These are phyloP conservation scores for Rhizopus stolonifer DNA, from an alignment of 371 early-diverging fungal genomes.

Conservation along the genomic window DNA sequence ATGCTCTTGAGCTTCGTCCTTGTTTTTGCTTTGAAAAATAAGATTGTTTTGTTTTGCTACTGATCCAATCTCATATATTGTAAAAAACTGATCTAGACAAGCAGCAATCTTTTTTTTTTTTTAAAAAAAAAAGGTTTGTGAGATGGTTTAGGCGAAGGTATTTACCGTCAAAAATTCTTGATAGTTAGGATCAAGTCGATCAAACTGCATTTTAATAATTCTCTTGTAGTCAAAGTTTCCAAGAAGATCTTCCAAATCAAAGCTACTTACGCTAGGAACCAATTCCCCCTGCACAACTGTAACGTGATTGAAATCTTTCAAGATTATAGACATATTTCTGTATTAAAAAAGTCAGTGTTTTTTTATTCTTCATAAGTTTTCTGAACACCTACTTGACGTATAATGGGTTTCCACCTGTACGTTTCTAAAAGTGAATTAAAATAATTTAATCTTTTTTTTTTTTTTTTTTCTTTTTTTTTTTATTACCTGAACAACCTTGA, in stretches of 20 bases:
- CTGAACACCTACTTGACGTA: slow-evolving; percentile 49
- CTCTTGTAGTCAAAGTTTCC: slow-evolving; percentile 56
- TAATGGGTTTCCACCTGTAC: slow-evolving; percentile 60
- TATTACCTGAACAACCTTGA: slow-evolving; percentile 42
- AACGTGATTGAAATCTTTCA: slow-evolving; percentile 59
- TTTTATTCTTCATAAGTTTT: neutral
- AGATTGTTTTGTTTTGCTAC: slow-evolving; percentile 35
- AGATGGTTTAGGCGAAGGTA: neutral
- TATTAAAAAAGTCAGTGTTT: neutral
- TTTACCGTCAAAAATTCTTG: slow-evolving; percentile 57
- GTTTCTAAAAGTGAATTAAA: too few species aligned
- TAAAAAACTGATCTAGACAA: slow-evolving; percentile 56
- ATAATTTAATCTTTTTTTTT: too few species aligned
- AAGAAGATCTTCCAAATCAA: slow-evolving; percentile 46
- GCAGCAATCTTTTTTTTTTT: slow-evolving; percentile 42
- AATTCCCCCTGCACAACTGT: slow-evolving; percentile 56
- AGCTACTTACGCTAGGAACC: slow-evolving; percentile 34
- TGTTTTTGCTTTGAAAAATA: slow-evolving; percentile 27
- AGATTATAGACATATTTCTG: slow-evolving; percentile 50
- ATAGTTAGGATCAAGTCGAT: slow-evolving; percentile 46
- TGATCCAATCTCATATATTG: slow-evolving; percentile 47
- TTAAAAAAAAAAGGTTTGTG: too few species aligned
- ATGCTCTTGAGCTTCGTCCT: slow-evolving; percentile 23
- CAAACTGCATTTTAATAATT: slow-evolving; percentile 60
- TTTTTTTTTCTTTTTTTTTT: too few species aligned